phyloP scores from a whole-genome alignment of 1,139 yeast genomes.

The Zygosaccharomyces sapae region DNA sequence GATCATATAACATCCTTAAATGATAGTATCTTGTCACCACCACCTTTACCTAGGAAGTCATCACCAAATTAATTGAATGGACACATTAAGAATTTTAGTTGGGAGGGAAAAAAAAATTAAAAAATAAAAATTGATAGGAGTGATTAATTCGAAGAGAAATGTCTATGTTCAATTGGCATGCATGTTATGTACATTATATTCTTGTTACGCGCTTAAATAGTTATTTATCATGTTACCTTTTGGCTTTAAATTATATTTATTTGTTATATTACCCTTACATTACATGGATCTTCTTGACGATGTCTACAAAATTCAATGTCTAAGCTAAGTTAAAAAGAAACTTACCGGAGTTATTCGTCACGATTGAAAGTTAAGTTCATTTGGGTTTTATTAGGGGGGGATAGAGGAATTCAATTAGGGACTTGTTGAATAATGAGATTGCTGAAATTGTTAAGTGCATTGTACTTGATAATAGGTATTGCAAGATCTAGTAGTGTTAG shows the following conservation, averaged over 20 bases:
- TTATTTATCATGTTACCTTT: neutral
- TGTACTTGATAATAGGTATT: neutral
- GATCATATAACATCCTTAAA: constrained; percentile 42
- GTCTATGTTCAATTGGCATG: neutral
- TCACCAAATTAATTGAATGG: neutral
- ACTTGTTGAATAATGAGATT: neutral
- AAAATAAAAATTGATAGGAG: too few species aligned
- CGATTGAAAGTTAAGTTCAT: neutral
- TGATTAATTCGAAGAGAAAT: neutral
- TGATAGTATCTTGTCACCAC: constrained; percentile 6
- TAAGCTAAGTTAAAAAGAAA: neutral
- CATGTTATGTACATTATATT: neutral
- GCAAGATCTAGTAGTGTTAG: neutral
- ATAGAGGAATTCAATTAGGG: neutral
- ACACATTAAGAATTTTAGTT: neutral
- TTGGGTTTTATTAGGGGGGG: neutral
- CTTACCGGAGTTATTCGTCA: neutral
- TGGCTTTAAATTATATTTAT: neutral
- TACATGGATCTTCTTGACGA: neutral
- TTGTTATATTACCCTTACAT: neutral
- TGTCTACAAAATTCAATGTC: neutral
- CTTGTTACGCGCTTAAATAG: neutral
- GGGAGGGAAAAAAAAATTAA: neutral
- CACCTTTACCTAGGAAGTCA: constrained; percentile 1
- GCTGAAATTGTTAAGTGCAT: neutral